These are phyloP conservation scores for Aspergillus sp. DNA, from an alignment of 2,329 filamentous ascomycete species.

Conservation along the genomic window DNA sequence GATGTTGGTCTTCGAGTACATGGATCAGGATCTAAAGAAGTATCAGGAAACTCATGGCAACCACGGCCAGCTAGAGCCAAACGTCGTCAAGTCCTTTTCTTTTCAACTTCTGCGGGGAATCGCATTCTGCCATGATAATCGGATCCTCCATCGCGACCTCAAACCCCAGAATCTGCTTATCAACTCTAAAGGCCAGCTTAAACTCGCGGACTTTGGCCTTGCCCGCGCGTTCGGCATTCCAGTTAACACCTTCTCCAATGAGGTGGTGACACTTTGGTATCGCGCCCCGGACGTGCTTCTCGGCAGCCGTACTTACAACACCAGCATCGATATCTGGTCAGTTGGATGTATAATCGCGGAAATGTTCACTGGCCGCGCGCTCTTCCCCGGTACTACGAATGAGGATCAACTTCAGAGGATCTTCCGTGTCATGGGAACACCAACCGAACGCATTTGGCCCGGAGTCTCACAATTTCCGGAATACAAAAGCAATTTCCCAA, in stretches of 20 bases:
- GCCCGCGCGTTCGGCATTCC: slow-evolving; percentile 94
- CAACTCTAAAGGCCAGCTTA: slow-evolving; percentile 85
- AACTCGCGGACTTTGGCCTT: slow-evolving; percentile 92
- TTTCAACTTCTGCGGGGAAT: slow-evolving; percentile 93
- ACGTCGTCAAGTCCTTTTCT: slow-evolving; percentile 98
- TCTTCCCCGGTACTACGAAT: slow-evolving; percentile 94
- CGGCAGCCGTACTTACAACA: slow-evolving; percentile 91
- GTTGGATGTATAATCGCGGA: slow-evolving; percentile 98
- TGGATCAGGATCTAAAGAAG: slow-evolving; percentile 97
- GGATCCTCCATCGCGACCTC: slow-evolving; percentile 90
- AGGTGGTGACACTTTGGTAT: slow-evolving; percentile 96
- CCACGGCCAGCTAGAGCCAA: slow-evolving; percentile 80
- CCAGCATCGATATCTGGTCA: slow-evolving; percentile 98
- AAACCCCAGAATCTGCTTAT: slow-evolving; percentile 97
- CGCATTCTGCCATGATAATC: slow-evolving; percentile 95
- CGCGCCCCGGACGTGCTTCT: slow-evolving; percentile 91
- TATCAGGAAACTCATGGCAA: slow-evolving; percentile 96
- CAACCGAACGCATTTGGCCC: slow-evolving; percentile 89
- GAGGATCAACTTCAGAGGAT: slow-evolving; percentile 94
- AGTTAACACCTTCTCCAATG: slow-evolving; percentile 98
- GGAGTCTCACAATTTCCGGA: slow-evolving; percentile 89
- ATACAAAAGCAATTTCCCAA: slow-evolving; percentile 89
- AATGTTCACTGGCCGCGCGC: slow-evolving; percentile 91
- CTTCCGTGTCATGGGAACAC: slow-evolving; percentile 95
- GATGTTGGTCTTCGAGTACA: slow-evolving; percentile 98